Evolutionary conservation across 768 basidiomycete genomes (phyloP).

Genomic region (Boletellus sp.): DNA sequence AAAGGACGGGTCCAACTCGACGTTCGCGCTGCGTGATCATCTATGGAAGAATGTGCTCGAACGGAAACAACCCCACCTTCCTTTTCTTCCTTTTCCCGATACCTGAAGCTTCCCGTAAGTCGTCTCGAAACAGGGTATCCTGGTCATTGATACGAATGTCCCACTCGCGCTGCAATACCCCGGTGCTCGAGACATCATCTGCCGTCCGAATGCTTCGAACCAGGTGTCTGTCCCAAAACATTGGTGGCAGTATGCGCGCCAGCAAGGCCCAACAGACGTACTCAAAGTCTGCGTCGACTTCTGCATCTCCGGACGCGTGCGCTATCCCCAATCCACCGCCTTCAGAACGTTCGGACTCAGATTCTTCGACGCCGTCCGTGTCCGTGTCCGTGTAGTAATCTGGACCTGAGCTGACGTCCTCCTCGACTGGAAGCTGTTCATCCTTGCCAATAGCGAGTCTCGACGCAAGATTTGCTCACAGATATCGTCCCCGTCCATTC

Average conservation of each 20-base stretch:
- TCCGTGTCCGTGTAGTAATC: conserved; percentile 1
- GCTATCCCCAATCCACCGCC: conserved; percentile 5
- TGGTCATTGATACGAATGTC: conserved; percentile 67
- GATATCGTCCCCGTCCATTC: background rate
- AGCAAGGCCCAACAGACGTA: background rate
- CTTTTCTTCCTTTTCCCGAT: conserved; percentile 52
- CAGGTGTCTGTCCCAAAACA: conserved; percentile 48
- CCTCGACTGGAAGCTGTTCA: background rate
- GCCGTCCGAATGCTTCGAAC: conserved; percentile 60
- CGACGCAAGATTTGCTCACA: conserved; percentile 34
- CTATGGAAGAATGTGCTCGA: background rate
- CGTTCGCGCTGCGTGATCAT: conserved; percentile 34
- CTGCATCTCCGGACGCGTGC: conserved; percentile 1
- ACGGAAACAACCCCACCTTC: conserved; percentile 34
- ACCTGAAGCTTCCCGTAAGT: conserved; percentile 70
- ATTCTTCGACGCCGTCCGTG: conserved; percentile 2
- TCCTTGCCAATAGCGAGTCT: conserved; percentile 55
- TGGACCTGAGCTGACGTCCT: conserved; percentile 4
- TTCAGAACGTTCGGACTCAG: conserved; percentile 10
- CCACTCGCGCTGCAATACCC: conserved; percentile 64
- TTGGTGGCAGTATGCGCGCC: background rate
- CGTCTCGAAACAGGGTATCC: conserved; percentile 68
- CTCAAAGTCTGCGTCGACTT: conserved; percentile 23
- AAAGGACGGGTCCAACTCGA: conserved; percentile 55
- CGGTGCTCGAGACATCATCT: conserved; percentile 42